Conservation (phyloP, 352 stramenopile species). For the Phytophthora foliorum region DNA sequence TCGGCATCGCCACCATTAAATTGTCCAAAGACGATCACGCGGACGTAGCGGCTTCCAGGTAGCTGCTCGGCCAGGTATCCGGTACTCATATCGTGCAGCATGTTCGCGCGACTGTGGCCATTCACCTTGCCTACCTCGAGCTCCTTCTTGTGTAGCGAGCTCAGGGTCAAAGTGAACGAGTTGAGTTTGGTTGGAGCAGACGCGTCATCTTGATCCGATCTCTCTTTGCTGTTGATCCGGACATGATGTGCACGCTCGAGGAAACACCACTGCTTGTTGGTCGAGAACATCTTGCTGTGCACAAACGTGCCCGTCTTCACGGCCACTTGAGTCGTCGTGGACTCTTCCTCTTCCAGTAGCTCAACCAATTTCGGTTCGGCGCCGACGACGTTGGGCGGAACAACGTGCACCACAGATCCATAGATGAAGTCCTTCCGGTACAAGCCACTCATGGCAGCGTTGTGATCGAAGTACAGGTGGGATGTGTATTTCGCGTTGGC, state of each 20-base stretch:
- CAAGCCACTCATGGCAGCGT: slow-evolving; percentile 37
- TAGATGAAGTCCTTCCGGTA: slow-evolving; percentile 49
- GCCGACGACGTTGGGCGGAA: slow-evolving; percentile 11
- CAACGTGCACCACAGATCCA: slow-evolving; percentile 42
- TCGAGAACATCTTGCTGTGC: slow-evolving; percentile 43
- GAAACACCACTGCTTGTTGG: slow-evolving; percentile 60
- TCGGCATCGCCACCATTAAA: slow-evolving; percentile 18
- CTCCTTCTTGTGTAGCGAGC: slow-evolving; percentile 44
- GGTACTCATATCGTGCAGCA: slow-evolving; percentile 33
- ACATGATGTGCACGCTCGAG: slow-evolving; percentile 40
- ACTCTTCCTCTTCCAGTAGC: slow-evolving; percentile 21
- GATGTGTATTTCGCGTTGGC: too few species aligned
- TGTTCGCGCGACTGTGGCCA: slow-evolving; percentile 33
- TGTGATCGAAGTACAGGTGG: slow-evolving; percentile 41
- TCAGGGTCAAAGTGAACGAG: slow-evolving; percentile 47
- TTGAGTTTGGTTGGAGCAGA: slow-evolving; percentile 9
- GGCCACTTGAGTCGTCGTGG: slow-evolving; percentile 28
- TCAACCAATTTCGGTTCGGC: slow-evolving; percentile 17
- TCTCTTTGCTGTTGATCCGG: not conserved
- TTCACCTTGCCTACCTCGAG: slow-evolving; percentile 41
- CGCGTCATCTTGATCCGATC: not conserved
- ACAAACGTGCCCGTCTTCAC: slow-evolving; percentile 54
- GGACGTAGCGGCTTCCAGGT: slow-evolving; percentile 33
- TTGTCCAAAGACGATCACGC: slow-evolving; percentile 50
- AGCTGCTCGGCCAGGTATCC: slow-evolving; percentile 47